Conservation (phyloP, 176 grass and related monocot genomes). For the Coix lacrymajobi region DNA sequence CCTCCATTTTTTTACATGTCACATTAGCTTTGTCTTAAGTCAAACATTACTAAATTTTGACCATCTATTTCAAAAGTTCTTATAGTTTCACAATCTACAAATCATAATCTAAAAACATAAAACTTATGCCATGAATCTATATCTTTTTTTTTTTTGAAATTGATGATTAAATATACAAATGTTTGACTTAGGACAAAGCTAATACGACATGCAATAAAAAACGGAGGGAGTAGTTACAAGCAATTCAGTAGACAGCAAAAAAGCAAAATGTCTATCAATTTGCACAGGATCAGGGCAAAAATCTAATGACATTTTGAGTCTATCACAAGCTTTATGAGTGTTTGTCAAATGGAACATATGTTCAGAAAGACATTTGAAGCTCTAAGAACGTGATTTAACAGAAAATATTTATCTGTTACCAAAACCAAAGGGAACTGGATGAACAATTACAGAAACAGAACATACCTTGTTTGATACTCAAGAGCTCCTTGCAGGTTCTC, state of each 20-base stretch:
- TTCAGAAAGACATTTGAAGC: background rate
- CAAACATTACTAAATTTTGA: background rate
- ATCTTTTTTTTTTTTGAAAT: no score
- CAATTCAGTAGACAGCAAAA: background rate
- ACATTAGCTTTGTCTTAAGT: background rate
- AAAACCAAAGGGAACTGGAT: background rate
- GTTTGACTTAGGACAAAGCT: background rate
- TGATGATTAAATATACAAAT: no score
- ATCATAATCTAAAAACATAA: background rate
- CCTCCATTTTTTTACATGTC: background rate
- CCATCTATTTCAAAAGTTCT: background rate
- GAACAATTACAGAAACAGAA: background rate
- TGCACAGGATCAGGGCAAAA: background rate
- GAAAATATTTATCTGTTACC: background rate
- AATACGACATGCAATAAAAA: background rate
- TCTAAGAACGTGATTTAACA: background rate
- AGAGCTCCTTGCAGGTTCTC: conserved; percentile 89
- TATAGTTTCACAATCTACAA: background rate
- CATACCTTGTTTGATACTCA: conserved; percentile 96
- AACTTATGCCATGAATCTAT: no score
- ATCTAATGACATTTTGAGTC: conserved; percentile 4
- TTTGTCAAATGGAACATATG: background rate
- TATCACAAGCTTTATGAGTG: background rate
- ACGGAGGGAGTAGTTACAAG: background rate
- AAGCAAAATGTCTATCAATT: conserved; percentile 8